Percentiles rank a stretch among this genome's conserved stretches.
Conservation (phyloP, 2,329 filamentous ascomycete species). For the Dryadomyces quercivorus region DNA sequence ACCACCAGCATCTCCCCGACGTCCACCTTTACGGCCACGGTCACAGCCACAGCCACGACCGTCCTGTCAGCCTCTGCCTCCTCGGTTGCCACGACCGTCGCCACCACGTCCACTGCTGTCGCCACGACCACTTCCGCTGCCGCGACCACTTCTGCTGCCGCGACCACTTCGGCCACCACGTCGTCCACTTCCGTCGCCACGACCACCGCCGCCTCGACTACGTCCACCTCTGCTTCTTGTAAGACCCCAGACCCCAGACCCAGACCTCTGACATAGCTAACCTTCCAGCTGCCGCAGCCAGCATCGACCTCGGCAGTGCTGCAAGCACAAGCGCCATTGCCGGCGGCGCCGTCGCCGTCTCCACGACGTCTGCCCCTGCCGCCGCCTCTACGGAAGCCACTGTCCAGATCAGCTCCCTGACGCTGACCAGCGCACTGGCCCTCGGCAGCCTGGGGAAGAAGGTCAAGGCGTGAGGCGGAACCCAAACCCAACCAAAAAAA, state of each 20-base stretch:
- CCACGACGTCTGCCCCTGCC: conserved; percentile 10
- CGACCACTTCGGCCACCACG: background rate
- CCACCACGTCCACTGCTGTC: background rate
- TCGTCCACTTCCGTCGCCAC: background rate
- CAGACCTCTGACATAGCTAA: background rate
- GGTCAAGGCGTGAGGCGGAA: background rate
- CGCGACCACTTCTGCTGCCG: background rate
- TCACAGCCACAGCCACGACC: background rate
- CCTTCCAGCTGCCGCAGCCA: conserved; percentile 14
- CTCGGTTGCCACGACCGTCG: background rate
- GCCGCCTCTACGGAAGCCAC: conserved; percentile 16
- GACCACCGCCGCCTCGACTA: background rate
- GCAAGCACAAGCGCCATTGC: conserved; percentile 12
- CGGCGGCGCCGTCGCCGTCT: conserved; percentile 9
- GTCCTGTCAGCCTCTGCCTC: background rate
- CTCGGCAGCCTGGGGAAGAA: conserved; percentile 26
- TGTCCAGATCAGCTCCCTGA: conserved; percentile 28
- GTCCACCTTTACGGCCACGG: background rate
- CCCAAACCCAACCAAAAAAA: too few species aligned
- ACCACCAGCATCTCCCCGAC: background rate
- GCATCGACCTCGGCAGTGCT: conserved; percentile 16
- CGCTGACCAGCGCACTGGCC: conserved; percentile 29
- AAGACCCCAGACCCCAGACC: background rate
- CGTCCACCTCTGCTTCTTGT: background rate
- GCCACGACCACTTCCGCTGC: background rate